Evolutionary conservation across 2,329 filamentous ascomycete genomes (phyloP).

Genomic region (Pyrenochaeta sp.): DNA sequence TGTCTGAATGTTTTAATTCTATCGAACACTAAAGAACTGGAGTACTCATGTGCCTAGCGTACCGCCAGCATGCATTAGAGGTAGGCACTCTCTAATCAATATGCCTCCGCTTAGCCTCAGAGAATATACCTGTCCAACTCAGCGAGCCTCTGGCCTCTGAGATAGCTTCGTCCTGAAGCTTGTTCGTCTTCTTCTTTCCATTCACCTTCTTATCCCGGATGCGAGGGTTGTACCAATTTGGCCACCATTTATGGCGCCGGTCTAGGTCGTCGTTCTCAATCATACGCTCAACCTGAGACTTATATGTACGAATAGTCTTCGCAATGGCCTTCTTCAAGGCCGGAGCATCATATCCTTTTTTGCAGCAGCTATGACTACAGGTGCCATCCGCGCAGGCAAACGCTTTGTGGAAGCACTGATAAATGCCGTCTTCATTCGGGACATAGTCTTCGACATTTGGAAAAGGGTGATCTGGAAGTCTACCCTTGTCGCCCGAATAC

Average conservation of each 20-base stretch:
- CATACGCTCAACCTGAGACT: neutral
- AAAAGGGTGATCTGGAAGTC: neutral
- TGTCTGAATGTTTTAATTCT: too few species aligned
- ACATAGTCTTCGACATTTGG: neutral
- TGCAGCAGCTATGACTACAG: neutral
- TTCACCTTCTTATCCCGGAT: neutral
- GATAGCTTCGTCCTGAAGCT: too few species aligned
- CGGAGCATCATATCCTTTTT: neutral
- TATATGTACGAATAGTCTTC: neutral
- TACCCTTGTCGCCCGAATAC: neutral
- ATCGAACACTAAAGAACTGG: too few species aligned
- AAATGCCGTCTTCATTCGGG: neutral
- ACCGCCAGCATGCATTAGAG: too few species aligned
- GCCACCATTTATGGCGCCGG: neutral
- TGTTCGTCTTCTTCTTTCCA: neutral
- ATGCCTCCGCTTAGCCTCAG: too few species aligned
- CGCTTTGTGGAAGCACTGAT: slow-evolving; percentile 1
- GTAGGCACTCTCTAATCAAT: too few species aligned
- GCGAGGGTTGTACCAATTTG: neutral
- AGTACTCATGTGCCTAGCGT: too few species aligned
- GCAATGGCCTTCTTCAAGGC: slow-evolving; percentile 1
- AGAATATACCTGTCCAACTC: too few species aligned
- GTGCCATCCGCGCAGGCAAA: neutral
- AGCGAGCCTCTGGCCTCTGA: too few species aligned
- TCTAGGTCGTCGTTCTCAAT: neutral